Conservation (phyloP, 129 eudicot species). For the Artemisia annua region DNA sequence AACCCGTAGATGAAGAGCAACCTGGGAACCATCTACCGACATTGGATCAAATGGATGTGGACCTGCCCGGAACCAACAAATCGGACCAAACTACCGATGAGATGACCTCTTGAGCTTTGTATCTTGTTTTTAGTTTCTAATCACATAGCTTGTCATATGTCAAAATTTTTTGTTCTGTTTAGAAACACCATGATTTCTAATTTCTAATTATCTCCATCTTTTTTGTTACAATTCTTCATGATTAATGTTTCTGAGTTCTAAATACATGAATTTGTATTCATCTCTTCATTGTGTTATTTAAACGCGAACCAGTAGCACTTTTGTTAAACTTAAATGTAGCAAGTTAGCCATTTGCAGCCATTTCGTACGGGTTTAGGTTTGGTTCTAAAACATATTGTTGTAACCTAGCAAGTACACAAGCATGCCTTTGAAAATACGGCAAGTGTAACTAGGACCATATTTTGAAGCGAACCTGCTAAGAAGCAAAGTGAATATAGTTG, state of each 20-base stretch:
- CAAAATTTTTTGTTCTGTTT: neutral
- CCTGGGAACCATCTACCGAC: constrained; percentile 17
- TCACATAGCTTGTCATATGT: no score
- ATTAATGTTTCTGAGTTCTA: neutral
- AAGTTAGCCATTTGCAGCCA: no score
- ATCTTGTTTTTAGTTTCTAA: neutral
- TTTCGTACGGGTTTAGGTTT: no score
- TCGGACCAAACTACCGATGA: constrained; percentile 20
- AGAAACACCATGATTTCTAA: constrained; percentile 1
- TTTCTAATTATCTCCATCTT: neutral
- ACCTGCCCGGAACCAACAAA: constrained; percentile 34
- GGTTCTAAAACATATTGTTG: no score
- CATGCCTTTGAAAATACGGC: no score
- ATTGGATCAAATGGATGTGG: constrained; percentile 50
- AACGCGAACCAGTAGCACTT: no score
- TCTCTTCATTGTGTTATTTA: neutral
- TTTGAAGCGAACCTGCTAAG: no score
- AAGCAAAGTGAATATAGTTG: no score
- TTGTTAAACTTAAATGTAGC: no score
- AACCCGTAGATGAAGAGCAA: constrained; percentile 35
- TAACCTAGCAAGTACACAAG: no score
- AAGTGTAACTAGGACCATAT: no score
- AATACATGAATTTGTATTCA: constrained; percentile 16
- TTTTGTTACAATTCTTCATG: neutral
- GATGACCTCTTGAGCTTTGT: constrained; percentile 31